Percentiles rank a stretch among this genome's conserved stretches.
Evolutionary conservation across 179 eudicot species (phyloP).

Genomic region (Amaranthus tricolor): DNA sequence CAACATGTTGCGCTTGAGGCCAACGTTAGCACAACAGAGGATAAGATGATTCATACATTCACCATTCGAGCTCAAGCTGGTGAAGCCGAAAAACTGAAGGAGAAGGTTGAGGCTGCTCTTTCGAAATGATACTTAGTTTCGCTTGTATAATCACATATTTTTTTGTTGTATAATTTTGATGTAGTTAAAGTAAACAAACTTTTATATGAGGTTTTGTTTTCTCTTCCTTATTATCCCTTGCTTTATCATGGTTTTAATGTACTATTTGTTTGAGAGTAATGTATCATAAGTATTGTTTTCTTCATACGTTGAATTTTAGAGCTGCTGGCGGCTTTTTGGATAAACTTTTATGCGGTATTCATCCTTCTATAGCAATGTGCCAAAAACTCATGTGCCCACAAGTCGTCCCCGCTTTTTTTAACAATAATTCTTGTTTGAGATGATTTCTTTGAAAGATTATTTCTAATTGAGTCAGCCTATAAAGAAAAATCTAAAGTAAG

Average conservation of each 20-base stretch:
- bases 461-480: too few species aligned
- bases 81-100: slow-evolving; percentile 61
- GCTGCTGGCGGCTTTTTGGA: not conserved
- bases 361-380: not conserved
- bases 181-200: slow-evolving; percentile 4
- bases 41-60: slow-evolving; percentile 73
- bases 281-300: not conserved
- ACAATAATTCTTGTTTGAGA: too few species aligned
- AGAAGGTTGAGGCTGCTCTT: slow-evolving; percentile 57
- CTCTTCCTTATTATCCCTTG: not conserved
- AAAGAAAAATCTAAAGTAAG: too few species aligned
- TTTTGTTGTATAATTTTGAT: slow-evolving; percentile 8
- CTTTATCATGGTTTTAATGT: not conserved
- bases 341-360: not conserved
- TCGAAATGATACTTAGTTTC: slow-evolving; percentile 35
- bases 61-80: slow-evolving; percentile 49
- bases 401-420: too few species aligned
- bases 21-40: slow-evolving; percentile 45
- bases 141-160: slow-evolving; percentile 6
- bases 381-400: not conserved
- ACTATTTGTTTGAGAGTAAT: not conserved
- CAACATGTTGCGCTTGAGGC: slow-evolving; percentile 53
- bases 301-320: not conserved
- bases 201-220: not conserved
- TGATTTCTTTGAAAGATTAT: too few species aligned